Conservation (phyloP, 768 basidiomycete species). For the Mycena belliarum region DNA sequence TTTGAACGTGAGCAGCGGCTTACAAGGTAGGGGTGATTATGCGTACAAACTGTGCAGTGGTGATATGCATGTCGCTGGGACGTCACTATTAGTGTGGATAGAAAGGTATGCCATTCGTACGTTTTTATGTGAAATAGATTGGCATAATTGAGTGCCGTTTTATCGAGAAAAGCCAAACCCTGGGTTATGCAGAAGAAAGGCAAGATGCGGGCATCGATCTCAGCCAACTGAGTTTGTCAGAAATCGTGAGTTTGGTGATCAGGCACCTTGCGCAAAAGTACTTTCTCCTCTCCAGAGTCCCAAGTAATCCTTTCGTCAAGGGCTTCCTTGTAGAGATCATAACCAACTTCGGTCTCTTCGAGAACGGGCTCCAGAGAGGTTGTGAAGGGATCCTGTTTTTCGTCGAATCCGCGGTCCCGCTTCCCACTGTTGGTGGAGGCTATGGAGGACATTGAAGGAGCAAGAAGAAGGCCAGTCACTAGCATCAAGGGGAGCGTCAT, state of each 20-base stretch:
- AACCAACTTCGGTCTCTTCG: conserved; percentile 20
- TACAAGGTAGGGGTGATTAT: not conserved
- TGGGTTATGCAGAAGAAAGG: conserved; percentile 32
- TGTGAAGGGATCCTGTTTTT: not conserved
- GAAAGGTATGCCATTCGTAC: not conserved
- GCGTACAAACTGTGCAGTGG: conserved; percentile 14
- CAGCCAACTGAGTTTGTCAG: no score
- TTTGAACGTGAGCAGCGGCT: not conserved
- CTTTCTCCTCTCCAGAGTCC: conserved; percentile 14
- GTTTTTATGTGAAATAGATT: conserved; percentile 32
- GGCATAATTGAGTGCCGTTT: conserved; percentile 32
- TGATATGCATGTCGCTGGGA: conserved; percentile 12
- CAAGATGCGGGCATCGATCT: conserved; percentile 30
- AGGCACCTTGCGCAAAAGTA: conserved; percentile 19
- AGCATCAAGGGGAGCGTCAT: no score
- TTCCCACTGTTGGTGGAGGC: not conserved
- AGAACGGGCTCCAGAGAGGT: conserved; percentile 10
- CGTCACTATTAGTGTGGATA: not conserved
- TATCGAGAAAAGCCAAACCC: conserved; percentile 32
- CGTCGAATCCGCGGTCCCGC: not conserved
- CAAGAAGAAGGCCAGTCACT: not conserved
- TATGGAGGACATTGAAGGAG: conserved; percentile 13
- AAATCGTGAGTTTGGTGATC: not conserved
- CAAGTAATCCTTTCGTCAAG: conserved; percentile 10
- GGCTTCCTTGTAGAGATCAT: conserved; percentile 18